Evolutionary conservation across 2,329 filamentous ascomycete species (phyloP), one percentile per base, ranked within the genome.

Genomic region (Diplodia intermedia): DNA sequence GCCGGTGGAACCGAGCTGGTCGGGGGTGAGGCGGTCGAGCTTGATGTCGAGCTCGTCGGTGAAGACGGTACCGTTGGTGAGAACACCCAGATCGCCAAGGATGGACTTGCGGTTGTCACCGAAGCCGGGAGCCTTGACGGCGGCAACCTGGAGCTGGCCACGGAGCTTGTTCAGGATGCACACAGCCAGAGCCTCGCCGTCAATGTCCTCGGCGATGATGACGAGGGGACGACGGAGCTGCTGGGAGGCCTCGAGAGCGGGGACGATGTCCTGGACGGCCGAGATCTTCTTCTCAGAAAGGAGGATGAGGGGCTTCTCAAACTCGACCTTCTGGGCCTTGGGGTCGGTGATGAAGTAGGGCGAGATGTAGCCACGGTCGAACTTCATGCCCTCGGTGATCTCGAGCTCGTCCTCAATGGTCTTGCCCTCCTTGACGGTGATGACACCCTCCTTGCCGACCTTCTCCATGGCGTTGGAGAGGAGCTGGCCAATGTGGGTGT

Each of bases 211-310:
- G 71, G 95, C 95, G 78, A 99, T 96, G 85, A 99, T 99, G 80
- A 99, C 90, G 62, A 99, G 91, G 72, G 95, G 95, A 73, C 95
- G 92, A 82, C 95, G 94, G 80, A 92, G 88, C 83, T 97, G 93
- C 75, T 95, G 97, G 69, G 95, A 98, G 74, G 93, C 93, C 86
- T 99, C 95, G 68, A 99, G 93, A 72, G 95, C 93, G 72, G 95
- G 95, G 78, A 99, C 94, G 79, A 99, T 98, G 83, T 99, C 95
- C 86, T 98, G 94, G 69, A 98, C 95, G 70, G 94, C 93, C 65
- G 95, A 99, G 83, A 99, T 99, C 90, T 99, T 99, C 92, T 97
- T 98, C 89, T 99, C 95, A 9, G 95, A 98, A 67, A 99, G 92
- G 62, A 99, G 91, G 81, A 99, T 95, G 79, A 99, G 84, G 72